Conservation (phyloP, 140 eudicot genomes). For the Stevia rebaudiana region DNA sequence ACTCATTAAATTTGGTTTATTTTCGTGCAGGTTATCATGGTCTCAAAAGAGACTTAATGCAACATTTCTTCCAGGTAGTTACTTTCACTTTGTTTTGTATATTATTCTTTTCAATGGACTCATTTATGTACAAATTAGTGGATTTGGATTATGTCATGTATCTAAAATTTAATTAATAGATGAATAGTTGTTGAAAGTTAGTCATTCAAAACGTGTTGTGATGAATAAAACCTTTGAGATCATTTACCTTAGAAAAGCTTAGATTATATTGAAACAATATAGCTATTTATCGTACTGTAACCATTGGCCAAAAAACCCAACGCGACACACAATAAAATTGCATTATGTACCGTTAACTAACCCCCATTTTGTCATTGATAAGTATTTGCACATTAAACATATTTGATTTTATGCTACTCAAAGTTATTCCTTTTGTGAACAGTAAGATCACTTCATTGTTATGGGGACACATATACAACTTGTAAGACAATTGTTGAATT, state of each 20-base stretch:
- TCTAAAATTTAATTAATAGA: no score
- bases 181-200: neutral
- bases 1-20: neutral
- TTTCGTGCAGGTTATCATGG: constrained; percentile 61
- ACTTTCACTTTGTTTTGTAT: neutral
- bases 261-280: neutral
- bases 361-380: no score
- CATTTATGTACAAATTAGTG: no score
- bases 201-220: neutral
- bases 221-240: neutral
- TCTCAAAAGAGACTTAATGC: constrained; percentile 59
- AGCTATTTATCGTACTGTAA: neutral
- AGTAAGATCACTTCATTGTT: no score
- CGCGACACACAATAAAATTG: neutral
- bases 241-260: neutral
- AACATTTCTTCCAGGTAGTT: constrained; percentile 61
- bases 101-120: no score
- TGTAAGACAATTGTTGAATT: neutral
- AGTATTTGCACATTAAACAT: neutral
- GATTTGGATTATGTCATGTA: neutral
- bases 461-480: no score
- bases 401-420: no score
- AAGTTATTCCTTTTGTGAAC: no score
- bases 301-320: neutral
- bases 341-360: no score